Percentiles rank a stretch among this genome's conserved stretches.
Evolutionary conservation across 257 asterid species (phyloP).

Genomic region (Fraxinus quadrangulata): DNA sequence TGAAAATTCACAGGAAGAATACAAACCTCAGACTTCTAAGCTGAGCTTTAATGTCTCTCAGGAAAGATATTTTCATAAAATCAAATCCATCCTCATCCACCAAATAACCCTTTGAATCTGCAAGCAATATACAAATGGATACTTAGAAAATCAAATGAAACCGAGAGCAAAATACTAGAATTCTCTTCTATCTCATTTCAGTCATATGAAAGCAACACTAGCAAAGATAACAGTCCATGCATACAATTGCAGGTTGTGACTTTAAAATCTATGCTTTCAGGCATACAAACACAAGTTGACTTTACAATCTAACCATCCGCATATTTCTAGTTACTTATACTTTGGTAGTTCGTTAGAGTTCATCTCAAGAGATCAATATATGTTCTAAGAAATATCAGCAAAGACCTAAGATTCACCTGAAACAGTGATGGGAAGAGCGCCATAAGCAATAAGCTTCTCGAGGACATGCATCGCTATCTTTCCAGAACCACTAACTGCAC

Average conservation of each 20-base stretch:
- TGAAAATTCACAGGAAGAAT: conserved; percentile 8
- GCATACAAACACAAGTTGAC: not conserved
- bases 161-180: not conserved
- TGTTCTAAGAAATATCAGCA: not conserved
- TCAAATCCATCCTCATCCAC: conserved; percentile 98
- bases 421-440: conserved; percentile 89
- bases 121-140: conserved; percentile 21
- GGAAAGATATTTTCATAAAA: conserved; percentile 82
- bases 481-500: conserved; percentile 98
- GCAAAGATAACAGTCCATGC: not conserved
- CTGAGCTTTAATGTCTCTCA: conserved; percentile 88
- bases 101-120: conserved; percentile 97
- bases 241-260: not conserved
- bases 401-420: conserved; percentile 55
- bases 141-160: conserved; percentile 22
- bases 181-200: not conserved
- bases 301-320: not conserved
- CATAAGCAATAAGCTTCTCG: conserved; percentile 91
- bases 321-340: not conserved
- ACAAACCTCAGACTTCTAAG: conserved; percentile 89
- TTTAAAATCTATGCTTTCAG: not conserved
- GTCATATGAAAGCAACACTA: conserved; percentile 8
- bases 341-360: not conserved
- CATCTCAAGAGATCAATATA: not conserved
- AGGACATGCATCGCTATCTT: conserved; percentile 96